Base-by-base conservation (phyloP, 495 filamentous ascomycete species). In the Penicillium canescens region DNA sequence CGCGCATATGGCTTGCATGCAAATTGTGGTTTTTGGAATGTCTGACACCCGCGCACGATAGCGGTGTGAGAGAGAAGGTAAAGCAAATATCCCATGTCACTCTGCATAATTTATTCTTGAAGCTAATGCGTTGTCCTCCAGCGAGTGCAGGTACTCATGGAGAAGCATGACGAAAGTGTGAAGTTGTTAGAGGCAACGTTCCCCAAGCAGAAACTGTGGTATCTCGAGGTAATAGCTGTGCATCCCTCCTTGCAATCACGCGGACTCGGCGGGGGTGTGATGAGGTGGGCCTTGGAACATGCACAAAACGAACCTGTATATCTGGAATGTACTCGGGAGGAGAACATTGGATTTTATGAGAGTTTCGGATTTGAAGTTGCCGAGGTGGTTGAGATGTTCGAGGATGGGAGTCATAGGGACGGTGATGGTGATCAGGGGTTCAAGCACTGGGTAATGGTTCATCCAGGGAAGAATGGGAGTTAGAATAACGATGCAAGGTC, bases 381-480 rank as follows among this genome's bases (percentile, higher is more conserved):
- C 2, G 61, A 68, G 14, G 56, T 63, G 31, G 50, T 67, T 1
- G 59, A 58, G n/a, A 36, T 71, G 52, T 45, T 14, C 0, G 65
- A 68, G 33, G 52, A 50, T 13, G 43, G 28, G 7, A 8, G 16
- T 3, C 33, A 39, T 18, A n/a, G 3, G 13, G 33, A 46, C 11
- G 54, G 49, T 14, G 41, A 26, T 24, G 54, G 49, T 14, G 41
- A 26, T 31, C 59, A 53, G 2, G 42, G 26, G 8, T 51, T 65
- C 34, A 65, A 57, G 21, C 62, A 46, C 18, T 71, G 68, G 68
- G 50, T 61, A 0, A 71, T 71, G 68, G 28, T 68, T 42, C 60
- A 57, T 6, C 24, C 49, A 18, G 44, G 39, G 10, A 45, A 20
- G 7, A 9, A 31, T 3, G 28, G 2, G 6, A 31, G 7, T 9